Evolutionary conservation across 306 rosid genomes (phyloP).

Genomic region (Vicia sativa): DNA sequence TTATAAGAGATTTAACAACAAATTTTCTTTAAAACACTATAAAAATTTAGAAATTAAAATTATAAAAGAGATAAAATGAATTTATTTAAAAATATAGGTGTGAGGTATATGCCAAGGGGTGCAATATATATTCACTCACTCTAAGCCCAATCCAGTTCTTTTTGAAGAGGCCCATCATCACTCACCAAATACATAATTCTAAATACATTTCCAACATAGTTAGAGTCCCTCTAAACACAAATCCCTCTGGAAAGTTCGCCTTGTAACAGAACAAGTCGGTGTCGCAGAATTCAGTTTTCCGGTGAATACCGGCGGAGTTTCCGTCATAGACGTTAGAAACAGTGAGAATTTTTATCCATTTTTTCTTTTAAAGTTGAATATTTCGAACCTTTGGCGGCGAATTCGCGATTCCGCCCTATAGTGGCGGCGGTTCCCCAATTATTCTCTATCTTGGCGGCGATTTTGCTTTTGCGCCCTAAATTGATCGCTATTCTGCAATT

Average conservation of each 20-base stretch:
- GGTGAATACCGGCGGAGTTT: neutral
- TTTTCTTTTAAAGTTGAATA: neutral
- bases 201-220: neutral
- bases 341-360: neutral
- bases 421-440: no score
- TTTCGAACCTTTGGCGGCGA: neutral
- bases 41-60: no score
- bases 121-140: no score
- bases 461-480: neutral
- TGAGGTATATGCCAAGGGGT: no score
- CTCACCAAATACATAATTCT: neutral
- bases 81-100: no score
- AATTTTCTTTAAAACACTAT: no score
- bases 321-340: neutral
- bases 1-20: no score
- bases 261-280: neutral
- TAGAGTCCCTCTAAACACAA: neutral
- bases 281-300: neutral
- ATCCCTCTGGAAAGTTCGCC: neutral
- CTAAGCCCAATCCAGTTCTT: no score
- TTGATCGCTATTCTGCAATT: no score
- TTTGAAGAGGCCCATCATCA: neutral
- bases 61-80: no score
- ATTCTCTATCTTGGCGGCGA: no score
- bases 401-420: neutral